Conservation (phyloP, 2,329 filamentous ascomycete genomes). For the Cladosporium sp. region DNA sequence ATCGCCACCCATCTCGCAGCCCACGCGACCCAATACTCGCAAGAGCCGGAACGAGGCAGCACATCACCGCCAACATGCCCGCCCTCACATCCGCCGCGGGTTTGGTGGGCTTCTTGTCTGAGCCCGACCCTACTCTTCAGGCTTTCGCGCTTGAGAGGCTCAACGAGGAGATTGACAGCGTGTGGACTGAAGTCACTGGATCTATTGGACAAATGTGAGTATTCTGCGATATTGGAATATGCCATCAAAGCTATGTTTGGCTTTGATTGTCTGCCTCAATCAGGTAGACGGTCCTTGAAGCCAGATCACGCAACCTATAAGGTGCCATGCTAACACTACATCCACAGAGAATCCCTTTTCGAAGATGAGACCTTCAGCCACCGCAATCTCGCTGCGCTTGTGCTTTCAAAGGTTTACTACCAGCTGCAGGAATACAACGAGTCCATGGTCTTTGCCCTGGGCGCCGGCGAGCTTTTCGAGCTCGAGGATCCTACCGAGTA, state of each 20-base stretch:
- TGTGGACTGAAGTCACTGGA: conserved; percentile 96
- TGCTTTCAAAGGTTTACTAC: conserved; percentile 97
- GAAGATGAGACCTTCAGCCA: conserved; percentile 95
- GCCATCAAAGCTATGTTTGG: neutral
- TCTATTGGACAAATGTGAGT: conserved; percentile 90
- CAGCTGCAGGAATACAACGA: conserved; percentile 98
- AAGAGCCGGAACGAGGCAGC: conserved; percentile 8
- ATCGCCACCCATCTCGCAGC: conserved; percentile 19
- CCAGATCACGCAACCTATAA: neutral
- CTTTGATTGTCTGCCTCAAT: neutral
- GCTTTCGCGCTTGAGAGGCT: conserved; percentile 92
- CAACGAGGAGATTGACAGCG: conserved; percentile 92
- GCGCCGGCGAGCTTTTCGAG: conserved; percentile 92
- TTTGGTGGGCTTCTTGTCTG: conserved; percentile 90
- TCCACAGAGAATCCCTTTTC: conserved; percentile 83
- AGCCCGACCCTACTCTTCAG: conserved; percentile 91
- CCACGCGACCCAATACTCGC: neutral
- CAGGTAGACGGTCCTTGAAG: neutral
- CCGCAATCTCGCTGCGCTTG: conserved; percentile 87
- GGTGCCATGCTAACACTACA: conserved; percentile 24
- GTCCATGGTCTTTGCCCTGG: conserved; percentile 97
- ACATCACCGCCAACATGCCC: conserved; percentile 62
- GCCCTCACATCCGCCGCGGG: conserved; percentile 92
- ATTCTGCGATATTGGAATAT: neutral
- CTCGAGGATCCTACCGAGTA: conserved; percentile 90